Conservation (phyloP, 768 basidiomycete genomes). For the Amanita inopinata region DNA sequence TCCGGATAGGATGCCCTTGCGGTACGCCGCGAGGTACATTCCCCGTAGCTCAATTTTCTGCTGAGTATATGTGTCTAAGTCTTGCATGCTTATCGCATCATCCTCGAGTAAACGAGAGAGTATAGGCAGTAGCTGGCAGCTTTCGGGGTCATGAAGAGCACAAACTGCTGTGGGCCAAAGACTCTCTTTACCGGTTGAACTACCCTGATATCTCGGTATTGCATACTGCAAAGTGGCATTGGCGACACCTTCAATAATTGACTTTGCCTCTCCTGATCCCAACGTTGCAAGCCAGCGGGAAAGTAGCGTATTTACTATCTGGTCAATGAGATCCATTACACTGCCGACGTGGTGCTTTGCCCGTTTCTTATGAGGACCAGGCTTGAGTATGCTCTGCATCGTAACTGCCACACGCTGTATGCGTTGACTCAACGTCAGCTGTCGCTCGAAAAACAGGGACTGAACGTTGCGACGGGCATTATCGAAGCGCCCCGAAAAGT, state of each 20-base stretch:
- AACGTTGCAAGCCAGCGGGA: slow-evolving; percentile 36
- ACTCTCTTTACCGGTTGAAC: slow-evolving; percentile 24
- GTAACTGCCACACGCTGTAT: slow-evolving; percentile 56
- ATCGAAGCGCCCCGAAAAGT: slow-evolving; percentile 51
- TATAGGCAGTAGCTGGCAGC: slow-evolving; percentile 44
- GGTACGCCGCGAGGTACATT: slow-evolving; percentile 54
- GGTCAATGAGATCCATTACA: slow-evolving; percentile 72
- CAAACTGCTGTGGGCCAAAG: slow-evolving; percentile 53
- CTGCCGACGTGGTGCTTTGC: slow-evolving; percentile 48
- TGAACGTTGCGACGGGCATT: slow-evolving; percentile 42
- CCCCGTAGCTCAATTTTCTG: slow-evolving; percentile 32
- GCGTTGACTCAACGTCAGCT: slow-evolving; percentile 47
- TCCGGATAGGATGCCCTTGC: slow-evolving; percentile 46
- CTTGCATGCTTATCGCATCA: slow-evolving; percentile 16
- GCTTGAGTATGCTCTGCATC: slow-evolving; percentile 43
- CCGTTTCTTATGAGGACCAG: slow-evolving; percentile 37
- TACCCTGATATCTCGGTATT: slow-evolving; percentile 48
- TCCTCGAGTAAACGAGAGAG: slow-evolving; percentile 39
- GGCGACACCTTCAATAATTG: slow-evolving; percentile 57
- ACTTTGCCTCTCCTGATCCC: slow-evolving; percentile 54
- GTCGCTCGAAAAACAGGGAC: slow-evolving; percentile 58
- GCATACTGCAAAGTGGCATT: slow-evolving; percentile 73
- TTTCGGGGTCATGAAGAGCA: slow-evolving; percentile 46
- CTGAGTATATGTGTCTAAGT: slow-evolving; percentile 16
- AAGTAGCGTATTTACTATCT: slow-evolving; percentile 51